phyloP scores from a whole-genome alignment of 306 rosid species.

The Cercis canadensis region DNA sequence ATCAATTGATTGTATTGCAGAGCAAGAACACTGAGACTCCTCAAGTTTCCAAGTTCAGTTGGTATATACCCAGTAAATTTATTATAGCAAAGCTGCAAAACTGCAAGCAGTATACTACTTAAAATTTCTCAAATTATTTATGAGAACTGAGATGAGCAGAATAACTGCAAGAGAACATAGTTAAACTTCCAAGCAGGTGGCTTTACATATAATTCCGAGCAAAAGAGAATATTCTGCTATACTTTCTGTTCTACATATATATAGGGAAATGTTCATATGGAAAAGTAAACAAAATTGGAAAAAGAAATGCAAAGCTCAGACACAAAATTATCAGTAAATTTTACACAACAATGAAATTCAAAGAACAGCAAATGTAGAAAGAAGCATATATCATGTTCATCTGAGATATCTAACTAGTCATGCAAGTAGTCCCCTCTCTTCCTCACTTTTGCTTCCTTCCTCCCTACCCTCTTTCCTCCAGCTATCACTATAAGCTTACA shows the following conservation, averaged over 20 bases:
- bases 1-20: slow-evolving; percentile 75
- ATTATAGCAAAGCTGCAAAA: slow-evolving; percentile 90
- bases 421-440: too few relatives aligned
- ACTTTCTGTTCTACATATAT: background rate
- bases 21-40: slow-evolving; percentile 68
- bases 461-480: too few relatives aligned
- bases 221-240: background rate
- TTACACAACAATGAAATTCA: too few relatives aligned
- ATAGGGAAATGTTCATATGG: background rate
- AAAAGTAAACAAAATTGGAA: background rate
- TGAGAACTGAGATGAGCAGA: background rate
- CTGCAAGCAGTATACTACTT: slow-evolving; percentile 46
- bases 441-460: too few relatives aligned
- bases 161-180: background rate
- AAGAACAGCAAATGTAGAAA: too few relatives aligned
- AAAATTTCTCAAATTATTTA: background rate
- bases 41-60: slow-evolving; percentile 59
- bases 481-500: too few relatives aligned
- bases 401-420: too few relatives aligned
- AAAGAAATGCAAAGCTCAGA: too few relatives aligned
- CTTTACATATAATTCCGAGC: background rate
- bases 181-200: background rate
- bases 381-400: too few relatives aligned
- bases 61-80: slow-evolving; percentile 79
- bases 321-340: too few relatives aligned